Base-by-base conservation (phyloP, 805 yeast species). In the Candida boleticola region DNA sequence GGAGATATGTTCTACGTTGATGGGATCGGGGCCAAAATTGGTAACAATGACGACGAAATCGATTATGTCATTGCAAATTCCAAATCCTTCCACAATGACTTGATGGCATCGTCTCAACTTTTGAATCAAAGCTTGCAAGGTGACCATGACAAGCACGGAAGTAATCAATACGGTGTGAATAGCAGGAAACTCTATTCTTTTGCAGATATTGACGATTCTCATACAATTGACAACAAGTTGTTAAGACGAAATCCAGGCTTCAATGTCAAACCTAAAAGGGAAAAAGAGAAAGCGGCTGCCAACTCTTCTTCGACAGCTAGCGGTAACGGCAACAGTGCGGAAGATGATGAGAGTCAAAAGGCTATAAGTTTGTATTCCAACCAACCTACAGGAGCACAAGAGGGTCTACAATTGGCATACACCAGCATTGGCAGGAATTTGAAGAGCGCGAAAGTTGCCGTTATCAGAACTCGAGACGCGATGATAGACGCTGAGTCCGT, bases 351-450 rank as follows among this genome's bases (percentile, higher is more conserved):
- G 19, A 62, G 57, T 3, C 74, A 67, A 41, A 68, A 66, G 43
- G 39, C 61, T 14, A 72, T 85, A 3, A 86, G 95, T 63, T 69
- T 85, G 17, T 89, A 89, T 60, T 88, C 96, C 1, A 80, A 87
- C 55, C 97, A 88, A 57, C 98, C 98, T 0, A 66, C 66, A 10
- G 79, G 76, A 42, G 59, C 86, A 19, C 78, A 76, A 46, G 83
- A 83, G 49, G 98, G 98, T 0, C 57, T 90, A 13, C 74, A 71
- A 44, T 73, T 74, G n/a, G 97, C 97, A 0, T 86, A 83, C 57
- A 69, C 68, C 37, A 79, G 95, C 2, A 59, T 90, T 33, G 90
- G 84, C 9, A 72, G 74, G 44, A 89, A 89, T 52, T 64, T 88
- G 29, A 63, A 66, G 13, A 68, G 82, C 14, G 93, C 96, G 0